These are phyloP conservation scores for Candida vaughaniae DNA, from an alignment of 805 yeast species.

Conservation along the genomic window DNA sequence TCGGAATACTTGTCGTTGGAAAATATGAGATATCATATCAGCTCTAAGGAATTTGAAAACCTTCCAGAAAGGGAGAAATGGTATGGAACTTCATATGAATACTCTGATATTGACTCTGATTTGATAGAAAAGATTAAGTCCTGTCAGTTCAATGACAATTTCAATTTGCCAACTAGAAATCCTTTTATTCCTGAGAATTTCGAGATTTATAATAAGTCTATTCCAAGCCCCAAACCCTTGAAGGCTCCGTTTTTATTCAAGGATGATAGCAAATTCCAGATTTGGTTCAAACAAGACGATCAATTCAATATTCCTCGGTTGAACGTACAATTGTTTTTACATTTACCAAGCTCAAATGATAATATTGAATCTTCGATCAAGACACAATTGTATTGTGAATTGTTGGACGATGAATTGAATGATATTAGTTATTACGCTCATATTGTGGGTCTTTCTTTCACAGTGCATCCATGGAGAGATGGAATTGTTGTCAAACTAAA, in stretches of 20 bases:
- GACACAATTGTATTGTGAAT: conserved; percentile 62
- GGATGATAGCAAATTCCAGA: conserved; percentile 48
- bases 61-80: conserved; percentile 61
- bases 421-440: conserved; percentile 82
- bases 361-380: conserved; percentile 59
- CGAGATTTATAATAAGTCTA: conserved; percentile 45
- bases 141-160: conserved; percentile 23
- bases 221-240: conserved; percentile 29
- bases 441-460: conserved; percentile 69
- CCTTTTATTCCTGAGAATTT: conserved; percentile 82
- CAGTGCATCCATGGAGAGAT: conserved; percentile 59
- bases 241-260: conserved; percentile 63
- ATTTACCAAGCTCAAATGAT: conserved; percentile 59
- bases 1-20: conserved; percentile 50
- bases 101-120: conserved; percentile 41
- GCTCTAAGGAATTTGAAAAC: conserved; percentile 49
- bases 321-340: conserved; percentile 59
- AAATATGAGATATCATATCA: conserved; percentile 61
- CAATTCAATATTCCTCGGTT: conserved; percentile 88
- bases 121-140: conserved; percentile 33
- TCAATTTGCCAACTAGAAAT: conserved; percentile 71
- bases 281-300: conserved; percentile 92
- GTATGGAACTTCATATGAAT: conserved; percentile 84
- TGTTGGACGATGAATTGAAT: conserved; percentile 72
- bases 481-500: conserved; percentile 66